Conservation (phyloP, 306 rosid species). For the Acacia confusa region DNA sequence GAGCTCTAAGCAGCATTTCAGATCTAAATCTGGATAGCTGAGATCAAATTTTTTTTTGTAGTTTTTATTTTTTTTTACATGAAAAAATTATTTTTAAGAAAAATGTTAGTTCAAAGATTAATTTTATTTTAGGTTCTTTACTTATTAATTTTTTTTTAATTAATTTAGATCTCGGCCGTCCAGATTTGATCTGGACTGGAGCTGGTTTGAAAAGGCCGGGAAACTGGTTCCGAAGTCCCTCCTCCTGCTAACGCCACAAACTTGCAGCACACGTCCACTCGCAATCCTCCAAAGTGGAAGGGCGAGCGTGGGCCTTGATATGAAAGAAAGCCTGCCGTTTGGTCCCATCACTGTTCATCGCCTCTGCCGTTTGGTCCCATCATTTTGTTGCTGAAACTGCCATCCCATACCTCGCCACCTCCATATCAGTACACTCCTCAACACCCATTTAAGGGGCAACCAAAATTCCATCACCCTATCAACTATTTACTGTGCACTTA, state of each 20-base stretch:
- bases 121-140: too few species aligned
- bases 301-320: neutral
- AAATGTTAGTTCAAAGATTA: too few species aligned
- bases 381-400: neutral
- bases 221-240: too few species aligned
- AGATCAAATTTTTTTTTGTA: too few species aligned
- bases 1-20: too few species aligned
- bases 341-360: neutral
- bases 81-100: too few species aligned
- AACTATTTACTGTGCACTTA: neutral
- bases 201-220: too few species aligned
- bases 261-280: neutral
- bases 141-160: too few species aligned
- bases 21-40: too few species aligned
- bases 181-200: too few species aligned
- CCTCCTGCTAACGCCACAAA: neutral
- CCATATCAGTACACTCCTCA: neutral
- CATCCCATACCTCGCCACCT: neutral
- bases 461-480: neutral
- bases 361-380: neutral
- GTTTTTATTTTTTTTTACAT: too few species aligned
- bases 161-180: too few species aligned
- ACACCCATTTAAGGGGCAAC: neutral
- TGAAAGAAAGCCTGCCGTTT: constrained; percentile 3
- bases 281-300: neutral